Evolutionary conservation across 352 stramenopile genomes (phyloP).

Genomic region (Phytophthora meadii): DNA sequence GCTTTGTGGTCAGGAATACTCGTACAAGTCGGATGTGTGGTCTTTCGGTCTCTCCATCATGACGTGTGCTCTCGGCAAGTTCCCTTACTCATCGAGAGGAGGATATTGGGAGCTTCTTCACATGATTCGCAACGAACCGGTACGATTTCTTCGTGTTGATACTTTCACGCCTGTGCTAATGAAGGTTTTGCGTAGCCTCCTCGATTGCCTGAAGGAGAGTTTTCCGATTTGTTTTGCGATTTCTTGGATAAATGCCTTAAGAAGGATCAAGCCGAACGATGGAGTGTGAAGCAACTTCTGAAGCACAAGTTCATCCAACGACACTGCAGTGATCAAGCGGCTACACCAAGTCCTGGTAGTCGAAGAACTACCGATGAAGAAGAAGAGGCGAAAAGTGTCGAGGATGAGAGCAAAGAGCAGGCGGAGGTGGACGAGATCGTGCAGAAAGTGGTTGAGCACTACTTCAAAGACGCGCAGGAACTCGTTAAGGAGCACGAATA

Average conservation of each 20-base stretch:
- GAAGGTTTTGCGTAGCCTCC: slow-evolving; percentile 45
- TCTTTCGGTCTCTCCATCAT: slow-evolving; percentile 90
- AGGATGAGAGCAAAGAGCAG: slow-evolving; percentile 71
- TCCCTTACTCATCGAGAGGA: slow-evolving; percentile 87
- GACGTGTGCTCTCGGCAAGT: slow-evolving; percentile 89
- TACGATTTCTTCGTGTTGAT: slow-evolving; percentile 29
- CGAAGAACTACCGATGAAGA: slow-evolving; percentile 34
- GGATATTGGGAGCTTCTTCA: slow-evolving; percentile 92
- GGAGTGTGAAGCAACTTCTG: slow-evolving; percentile 83
- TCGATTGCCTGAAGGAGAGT: slow-evolving; percentile 69
- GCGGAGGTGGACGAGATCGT: slow-evolving; percentile 82
- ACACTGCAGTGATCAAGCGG: slow-evolving; percentile 38
- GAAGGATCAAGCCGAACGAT: slow-evolving; percentile 81
- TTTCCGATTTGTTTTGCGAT: slow-evolving; percentile 76
- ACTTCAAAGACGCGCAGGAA: slow-evolving; percentile 81
- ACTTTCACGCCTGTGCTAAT: neutral
- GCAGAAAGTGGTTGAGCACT: slow-evolving; percentile 77
- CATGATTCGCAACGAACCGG: slow-evolving; percentile 87
- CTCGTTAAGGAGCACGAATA: slow-evolving; percentile 73
- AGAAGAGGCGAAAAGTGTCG: slow-evolving; percentile 27
- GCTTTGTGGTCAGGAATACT: slow-evolving; percentile 61
- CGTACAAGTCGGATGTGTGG: slow-evolving; percentile 90
- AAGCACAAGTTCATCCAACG: slow-evolving; percentile 71
- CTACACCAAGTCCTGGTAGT: slow-evolving; percentile 17
- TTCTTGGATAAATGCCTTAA: slow-evolving; percentile 85